These are phyloP conservation scores for Penicillium daleae DNA, from an alignment of 495 filamentous ascomycete genomes.

Conservation along the genomic window DNA sequence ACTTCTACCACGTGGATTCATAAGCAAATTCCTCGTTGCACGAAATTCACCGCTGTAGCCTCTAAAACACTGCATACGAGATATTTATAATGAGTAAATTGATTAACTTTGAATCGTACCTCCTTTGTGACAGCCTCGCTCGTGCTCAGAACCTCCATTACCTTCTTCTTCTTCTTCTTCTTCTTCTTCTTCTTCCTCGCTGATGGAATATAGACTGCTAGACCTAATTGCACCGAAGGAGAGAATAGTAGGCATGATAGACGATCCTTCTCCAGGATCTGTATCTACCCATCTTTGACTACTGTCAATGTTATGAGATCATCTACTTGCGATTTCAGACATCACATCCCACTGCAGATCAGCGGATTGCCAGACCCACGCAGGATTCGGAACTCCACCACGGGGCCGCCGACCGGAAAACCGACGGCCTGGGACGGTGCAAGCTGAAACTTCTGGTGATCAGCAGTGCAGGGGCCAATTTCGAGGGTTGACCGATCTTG, in stretches of 20 bases:
- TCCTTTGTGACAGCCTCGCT: too few relatives aligned
- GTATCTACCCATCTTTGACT: neutral
- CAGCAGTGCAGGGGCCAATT: conserved; percentile 1
- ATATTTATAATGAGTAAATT: neutral
- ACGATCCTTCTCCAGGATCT: too few relatives aligned
- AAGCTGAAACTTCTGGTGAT: neutral
- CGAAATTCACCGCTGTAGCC: neutral
- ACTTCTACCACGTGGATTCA: neutral
- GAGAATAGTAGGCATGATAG: too few relatives aligned
- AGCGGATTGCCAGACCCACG: neutral
- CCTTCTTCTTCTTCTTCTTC: too few relatives aligned
- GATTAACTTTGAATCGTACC: too few relatives aligned
- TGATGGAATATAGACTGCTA: too few relatives aligned
- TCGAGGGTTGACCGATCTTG: neutral
- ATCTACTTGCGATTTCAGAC: neutral
- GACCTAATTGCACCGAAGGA: too few relatives aligned
- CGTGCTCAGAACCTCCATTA: too few relatives aligned
- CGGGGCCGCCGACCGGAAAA: neutral
- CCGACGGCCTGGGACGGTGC: neutral
- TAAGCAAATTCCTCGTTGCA: neutral
- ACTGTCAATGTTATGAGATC: neutral
- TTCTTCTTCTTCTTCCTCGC: too few relatives aligned
- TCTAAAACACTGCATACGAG: neutral
- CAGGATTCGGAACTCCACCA: neutral
- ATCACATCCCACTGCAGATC: neutral